Percentiles rank a stretch among this genome's conserved stretches.
These are phyloP conservation scores for Hanseniaspora thailandica DNA, from an alignment of 805 yeast species.

Conservation along the genomic window DNA sequence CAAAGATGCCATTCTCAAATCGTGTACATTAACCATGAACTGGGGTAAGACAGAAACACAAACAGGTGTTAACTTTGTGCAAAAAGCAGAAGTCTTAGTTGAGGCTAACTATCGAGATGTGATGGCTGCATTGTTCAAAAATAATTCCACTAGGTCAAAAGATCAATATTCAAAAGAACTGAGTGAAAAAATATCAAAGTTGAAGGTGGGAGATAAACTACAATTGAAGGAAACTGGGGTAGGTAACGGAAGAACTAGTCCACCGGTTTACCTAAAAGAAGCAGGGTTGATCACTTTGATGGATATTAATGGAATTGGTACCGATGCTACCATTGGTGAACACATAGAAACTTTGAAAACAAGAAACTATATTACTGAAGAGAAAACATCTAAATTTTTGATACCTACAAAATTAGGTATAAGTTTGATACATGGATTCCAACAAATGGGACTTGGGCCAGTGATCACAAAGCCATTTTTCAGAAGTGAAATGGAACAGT, in stretches of 20 bases:
- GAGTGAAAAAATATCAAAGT: constrained; percentile 18
- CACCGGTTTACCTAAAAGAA: constrained; percentile 81
- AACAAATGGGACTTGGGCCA: constrained; percentile 57
- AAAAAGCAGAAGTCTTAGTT: constrained; percentile 63
- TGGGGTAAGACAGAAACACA: constrained; percentile 43
- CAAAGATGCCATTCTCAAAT: constrained; percentile 71
- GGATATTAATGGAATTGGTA: constrained; percentile 97
- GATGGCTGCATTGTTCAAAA: not conserved
- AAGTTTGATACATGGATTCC: constrained; percentile 81
- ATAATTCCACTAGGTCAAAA: too few relatives aligned
- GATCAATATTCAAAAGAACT: constrained; percentile 18
- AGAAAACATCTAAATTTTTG: constrained; percentile 31
- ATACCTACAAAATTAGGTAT: constrained; percentile 77
- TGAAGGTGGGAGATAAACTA: constrained; percentile 46
- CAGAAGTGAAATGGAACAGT: constrained; percentile 61
- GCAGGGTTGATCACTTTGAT: constrained; percentile 80
- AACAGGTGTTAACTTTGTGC: constrained; percentile 48
- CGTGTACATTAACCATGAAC: constrained; percentile 46
- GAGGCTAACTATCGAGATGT: constrained; percentile 54
- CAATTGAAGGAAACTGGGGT: constrained; percentile 46
- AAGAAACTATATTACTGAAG: constrained; percentile 57
- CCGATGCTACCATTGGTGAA: constrained; percentile 98
- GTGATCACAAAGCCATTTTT: constrained; percentile 82
- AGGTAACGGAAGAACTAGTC: constrained; percentile 61
- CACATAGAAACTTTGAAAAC: constrained; percentile 72